Percentiles rank a stretch among this genome's conserved stretches.
Conservation (phyloP, 2,329 filamentous ascomycete genomes). For the Fulvia fulva region DNA sequence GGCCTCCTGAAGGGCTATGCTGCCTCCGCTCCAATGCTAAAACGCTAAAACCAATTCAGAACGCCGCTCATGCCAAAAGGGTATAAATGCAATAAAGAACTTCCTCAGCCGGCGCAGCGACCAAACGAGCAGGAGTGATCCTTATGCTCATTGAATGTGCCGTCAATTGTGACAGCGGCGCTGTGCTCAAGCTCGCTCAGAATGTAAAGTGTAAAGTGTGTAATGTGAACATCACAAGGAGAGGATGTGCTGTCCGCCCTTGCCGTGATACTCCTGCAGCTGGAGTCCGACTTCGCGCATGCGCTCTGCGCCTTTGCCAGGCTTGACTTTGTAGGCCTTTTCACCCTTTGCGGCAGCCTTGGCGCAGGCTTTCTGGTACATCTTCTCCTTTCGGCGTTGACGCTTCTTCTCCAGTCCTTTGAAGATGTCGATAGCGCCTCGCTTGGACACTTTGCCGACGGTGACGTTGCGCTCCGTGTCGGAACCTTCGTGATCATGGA, state of each 20-base stretch:
- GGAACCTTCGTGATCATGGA: conserved; percentile 37
- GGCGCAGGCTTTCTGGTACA: conserved; percentile 83
- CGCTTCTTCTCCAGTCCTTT: conserved; percentile 94
- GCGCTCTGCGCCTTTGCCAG: conserved; percentile 83
- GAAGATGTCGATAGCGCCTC: conserved; percentile 95
- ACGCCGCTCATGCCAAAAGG: conserved; percentile 4
- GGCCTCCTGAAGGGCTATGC: background rate
- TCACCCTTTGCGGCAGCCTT: conserved; percentile 62
- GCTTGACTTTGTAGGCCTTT: conserved; percentile 66
- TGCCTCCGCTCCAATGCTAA: conserved; percentile 5
- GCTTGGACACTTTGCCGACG: conserved; percentile 60
- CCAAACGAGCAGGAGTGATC: conserved; percentile 12
- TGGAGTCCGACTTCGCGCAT: conserved; percentile 90
- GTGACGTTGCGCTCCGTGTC: conserved; percentile 24
- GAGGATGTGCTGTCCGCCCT: conserved; percentile 47
- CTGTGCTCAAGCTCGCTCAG: conserved; percentile 22
- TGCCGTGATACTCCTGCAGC: conserved; percentile 74
- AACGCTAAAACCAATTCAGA: conserved; percentile 8
- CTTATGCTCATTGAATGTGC: conserved; percentile 11
- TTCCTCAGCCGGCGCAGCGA: conserved; percentile 17
- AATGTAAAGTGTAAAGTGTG: conserved; percentile 6
- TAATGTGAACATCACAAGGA: conserved; percentile 34
- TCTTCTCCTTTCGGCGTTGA: conserved; percentile 87
- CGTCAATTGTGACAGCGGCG: conserved; percentile 21
- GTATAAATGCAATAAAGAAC: background rate